phyloP scores from a whole-genome alignment of 495 filamentous ascomycete species.

The Podospora pseudopauciseta region DNA sequence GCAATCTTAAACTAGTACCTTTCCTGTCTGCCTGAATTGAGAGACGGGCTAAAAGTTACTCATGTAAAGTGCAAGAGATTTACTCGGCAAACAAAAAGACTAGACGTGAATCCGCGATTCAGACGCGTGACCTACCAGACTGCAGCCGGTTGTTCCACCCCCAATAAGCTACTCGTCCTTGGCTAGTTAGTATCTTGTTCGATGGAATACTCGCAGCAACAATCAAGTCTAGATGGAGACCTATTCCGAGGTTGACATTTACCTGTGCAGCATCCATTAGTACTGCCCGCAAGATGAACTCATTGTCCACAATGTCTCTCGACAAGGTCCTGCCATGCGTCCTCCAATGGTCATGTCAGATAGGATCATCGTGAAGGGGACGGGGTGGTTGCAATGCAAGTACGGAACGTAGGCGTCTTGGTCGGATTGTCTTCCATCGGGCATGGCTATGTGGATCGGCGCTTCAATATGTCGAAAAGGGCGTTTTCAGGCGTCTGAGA shows the following conservation, averaged over 20 bases:
- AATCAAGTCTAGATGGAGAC: too few relatives aligned
- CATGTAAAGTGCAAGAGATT: background rate
- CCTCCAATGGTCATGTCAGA: background rate
- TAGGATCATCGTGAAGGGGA: background rate
- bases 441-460: background rate
- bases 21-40: too few relatives aligned
- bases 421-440: background rate
- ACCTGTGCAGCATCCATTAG: too few relatives aligned
- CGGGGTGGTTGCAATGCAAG: background rate
- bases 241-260: too few relatives aligned
- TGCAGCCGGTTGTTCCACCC: slow-evolving; percentile 5
- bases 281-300: background rate
- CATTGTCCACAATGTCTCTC: background rate
- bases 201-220: background rate
- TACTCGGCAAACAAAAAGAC: background rate
- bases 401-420: background rate
- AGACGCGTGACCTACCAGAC: slow-evolving; percentile 1
- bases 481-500: background rate
- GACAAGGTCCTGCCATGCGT: background rate
- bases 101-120: background rate
- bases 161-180: background rate
- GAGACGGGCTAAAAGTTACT: too few relatives aligned
- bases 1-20: too few relatives aligned
- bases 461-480: background rate
- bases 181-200: background rate